Base-by-base conservation (phyloP, 257 asterid species). In the Gentiana macrophylla region DNA sequence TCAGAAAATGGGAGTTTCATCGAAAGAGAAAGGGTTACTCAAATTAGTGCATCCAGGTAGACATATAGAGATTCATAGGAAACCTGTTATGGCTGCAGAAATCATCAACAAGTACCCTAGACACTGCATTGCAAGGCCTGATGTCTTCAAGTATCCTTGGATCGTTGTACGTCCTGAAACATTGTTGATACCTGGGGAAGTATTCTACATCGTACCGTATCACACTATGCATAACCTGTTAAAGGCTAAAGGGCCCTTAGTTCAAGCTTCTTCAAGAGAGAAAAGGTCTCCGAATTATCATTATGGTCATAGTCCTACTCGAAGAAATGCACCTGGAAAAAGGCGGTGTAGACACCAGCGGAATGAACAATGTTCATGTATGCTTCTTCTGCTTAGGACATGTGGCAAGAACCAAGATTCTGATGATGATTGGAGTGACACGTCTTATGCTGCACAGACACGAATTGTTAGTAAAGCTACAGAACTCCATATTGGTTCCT, bases 61-160 rank as follows among this genome's bases (percentile, higher is more conserved):
- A 43, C 71, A 57, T 33, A 66, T 75, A 4, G 87, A 77, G 62
- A 57, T 63, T 34, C 75, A 75, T 53, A 54, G 8, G 44, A 50
- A 75, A 55, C 86, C 94, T 7, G 49, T 79, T 65, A 60, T 75
- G 2, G 90, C 95, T 0, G 67, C 78, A 6, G 78, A 73, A 59
- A 61, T 86, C 64, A 71, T 75, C 79, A 62, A 44, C 12, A 75
- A 76, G 74, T 74, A 79, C 61, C 86, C 83, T 11, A 67, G 77
- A n/a, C 76, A 81, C 61, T 80, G 86, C 53, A 50, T 84, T 33
- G 72, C 93, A 5, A 62, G 94, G 67, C 89, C 94, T 8, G 96
- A 88, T 55, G 78, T 84, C 38, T 82, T 84, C 56, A 71, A 75
- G 65, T 74, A 49, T 53, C 88, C 89, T 0, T 73, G 84, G 82